Evolutionary conservation across 2,329 filamentous ascomycete genomes (phyloP).

Genomic region (Chalara sp.): DNA sequence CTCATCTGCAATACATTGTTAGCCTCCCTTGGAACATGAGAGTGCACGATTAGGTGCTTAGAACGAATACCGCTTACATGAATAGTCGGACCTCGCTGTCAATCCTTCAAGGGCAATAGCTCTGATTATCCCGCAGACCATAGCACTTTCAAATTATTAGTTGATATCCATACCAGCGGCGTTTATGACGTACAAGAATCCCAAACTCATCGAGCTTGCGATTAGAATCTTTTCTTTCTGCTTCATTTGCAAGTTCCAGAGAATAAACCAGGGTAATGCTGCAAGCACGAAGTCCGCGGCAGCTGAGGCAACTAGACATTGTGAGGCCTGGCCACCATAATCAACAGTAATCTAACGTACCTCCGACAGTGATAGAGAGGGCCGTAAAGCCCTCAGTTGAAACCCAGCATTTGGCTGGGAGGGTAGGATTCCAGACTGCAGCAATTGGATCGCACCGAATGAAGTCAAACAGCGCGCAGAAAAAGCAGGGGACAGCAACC

Average conservation of each 20-base stretch:
- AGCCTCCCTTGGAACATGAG: too few species aligned
- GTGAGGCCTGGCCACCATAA: neutral
- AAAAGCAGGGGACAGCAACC: conserved; percentile 1
- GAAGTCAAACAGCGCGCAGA: conserved; percentile 10
- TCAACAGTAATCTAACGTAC: neutral
- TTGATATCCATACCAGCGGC: neutral
- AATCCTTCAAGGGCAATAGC: conserved; percentile 1
- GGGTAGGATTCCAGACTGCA: conserved; percentile 8
- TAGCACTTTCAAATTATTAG: neutral
- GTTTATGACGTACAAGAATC: conserved; percentile 22
- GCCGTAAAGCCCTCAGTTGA: conserved; percentile 3
- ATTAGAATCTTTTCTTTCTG: conserved; percentile 32
- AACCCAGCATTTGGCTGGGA: conserved; percentile 8
- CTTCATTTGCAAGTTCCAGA: conserved; percentile 30
- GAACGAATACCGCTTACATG: neutral
- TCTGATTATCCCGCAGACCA: conserved; percentile 5
- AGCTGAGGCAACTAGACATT: neutral
- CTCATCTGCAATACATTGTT: conserved; percentile 4
- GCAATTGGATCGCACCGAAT: conserved; percentile 11
- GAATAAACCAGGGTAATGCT: conserved; percentile 31
- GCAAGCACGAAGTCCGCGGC: conserved; percentile 30
- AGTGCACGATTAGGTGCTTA: too few species aligned
- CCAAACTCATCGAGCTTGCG: conserved; percentile 30
- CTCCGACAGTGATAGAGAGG: conserved; percentile 2
- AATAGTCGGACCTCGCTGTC: conserved; percentile 4